Conservation (phyloP, 192 early-diverging fungal species). For the Mortierella alpina region DNA sequence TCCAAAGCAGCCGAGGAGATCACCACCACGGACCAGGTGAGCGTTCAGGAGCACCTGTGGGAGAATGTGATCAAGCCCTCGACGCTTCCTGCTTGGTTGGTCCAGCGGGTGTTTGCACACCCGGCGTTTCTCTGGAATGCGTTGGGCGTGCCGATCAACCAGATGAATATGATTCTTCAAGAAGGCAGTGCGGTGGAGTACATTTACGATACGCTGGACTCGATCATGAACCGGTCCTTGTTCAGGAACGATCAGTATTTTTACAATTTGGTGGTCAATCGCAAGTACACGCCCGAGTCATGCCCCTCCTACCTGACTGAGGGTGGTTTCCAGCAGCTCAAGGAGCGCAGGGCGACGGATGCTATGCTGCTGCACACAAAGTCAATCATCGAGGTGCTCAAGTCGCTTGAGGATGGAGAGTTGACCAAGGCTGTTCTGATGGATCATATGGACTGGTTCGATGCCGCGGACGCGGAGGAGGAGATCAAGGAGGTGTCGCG, state of each 20-base stretch:
- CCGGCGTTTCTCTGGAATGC: conserved; percentile 87
- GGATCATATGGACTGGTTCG: conserved; percentile 94
- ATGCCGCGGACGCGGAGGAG: conserved; percentile 70
- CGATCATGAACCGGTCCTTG: conserved; percentile 69
- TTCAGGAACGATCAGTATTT: conserved; percentile 86
- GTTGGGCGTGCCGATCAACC: conserved; percentile 85
- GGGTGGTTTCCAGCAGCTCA: conserved; percentile 72
- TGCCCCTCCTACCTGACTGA: conserved; percentile 83
- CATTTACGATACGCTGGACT: conserved; percentile 85
- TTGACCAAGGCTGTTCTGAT: conserved; percentile 82
- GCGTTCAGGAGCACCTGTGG: conserved; percentile 75
- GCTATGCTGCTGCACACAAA: conserved; percentile 85
- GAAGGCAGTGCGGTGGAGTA: conserved; percentile 85
- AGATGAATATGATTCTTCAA: conserved; percentile 86
- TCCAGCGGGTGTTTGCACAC: conserved; percentile 77
- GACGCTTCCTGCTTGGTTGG: conserved; percentile 67
- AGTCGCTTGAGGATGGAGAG: conserved; percentile 68
- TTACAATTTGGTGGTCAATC: conserved; percentile 81
- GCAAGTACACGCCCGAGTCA: conserved; percentile 73
- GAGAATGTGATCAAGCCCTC: conserved; percentile 70
- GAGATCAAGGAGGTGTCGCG: conserved; percentile 77
- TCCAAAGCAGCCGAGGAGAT: conserved; percentile 64
- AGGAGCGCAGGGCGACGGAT: conserved; percentile 61
- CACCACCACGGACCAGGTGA: conserved; percentile 62
- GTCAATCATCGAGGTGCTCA: conserved; percentile 77